Conservation (phyloP, 352 stramenopile genomes). For the Globisporangium okanoganense region DNA sequence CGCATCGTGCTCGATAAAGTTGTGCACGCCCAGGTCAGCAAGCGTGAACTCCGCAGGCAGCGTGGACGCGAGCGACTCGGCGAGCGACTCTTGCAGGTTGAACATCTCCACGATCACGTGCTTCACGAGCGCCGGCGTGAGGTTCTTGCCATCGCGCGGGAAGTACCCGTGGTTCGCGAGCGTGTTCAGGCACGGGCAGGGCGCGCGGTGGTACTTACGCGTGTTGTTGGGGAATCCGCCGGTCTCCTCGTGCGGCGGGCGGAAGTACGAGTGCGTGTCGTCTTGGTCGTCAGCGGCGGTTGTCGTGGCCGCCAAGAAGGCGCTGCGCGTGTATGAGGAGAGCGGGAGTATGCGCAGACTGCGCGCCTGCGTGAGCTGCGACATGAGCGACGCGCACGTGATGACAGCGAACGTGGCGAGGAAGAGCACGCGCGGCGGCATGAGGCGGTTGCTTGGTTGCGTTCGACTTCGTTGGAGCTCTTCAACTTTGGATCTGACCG, state of each 20-base stretch:
- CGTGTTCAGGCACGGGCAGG: slow-evolving; percentile 65
- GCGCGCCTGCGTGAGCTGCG: slow-evolving; percentile 3
- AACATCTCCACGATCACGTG: slow-evolving; percentile 41
- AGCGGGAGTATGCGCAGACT: slow-evolving; percentile 4
- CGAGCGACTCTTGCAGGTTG: slow-evolving; percentile 37
- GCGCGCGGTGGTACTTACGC: slow-evolving; percentile 41
- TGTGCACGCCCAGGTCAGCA: slow-evolving; percentile 47
- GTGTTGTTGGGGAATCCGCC: slow-evolving; percentile 43
- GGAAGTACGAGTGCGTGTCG: slow-evolving; percentile 32
- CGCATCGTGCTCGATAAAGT: slow-evolving; percentile 69
- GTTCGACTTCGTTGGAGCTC: background rate
- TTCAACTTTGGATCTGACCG: slow-evolving; percentile 11
- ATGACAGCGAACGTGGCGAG: background rate
- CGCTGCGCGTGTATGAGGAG: background rate
- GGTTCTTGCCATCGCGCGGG: slow-evolving; percentile 47
- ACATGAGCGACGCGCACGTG: background rate
- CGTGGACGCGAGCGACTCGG: slow-evolving; percentile 24
- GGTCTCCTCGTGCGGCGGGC: slow-evolving; percentile 29
- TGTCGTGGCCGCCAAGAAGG: slow-evolving; percentile 6
- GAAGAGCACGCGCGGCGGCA: background rate
- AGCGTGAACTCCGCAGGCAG: slow-evolving; percentile 45
- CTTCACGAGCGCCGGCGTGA: slow-evolving; percentile 38
- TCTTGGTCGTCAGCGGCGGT: background rate
- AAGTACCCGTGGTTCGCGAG: slow-evolving; percentile 72
- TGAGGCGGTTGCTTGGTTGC: slow-evolving; percentile 1